Percentiles rank a stretch among this genome's conserved stretches.
Evolutionary conservation across 2,329 filamentous ascomycete species (phyloP).

Genomic region (Pyrenophora tritici-repentis): DNA sequence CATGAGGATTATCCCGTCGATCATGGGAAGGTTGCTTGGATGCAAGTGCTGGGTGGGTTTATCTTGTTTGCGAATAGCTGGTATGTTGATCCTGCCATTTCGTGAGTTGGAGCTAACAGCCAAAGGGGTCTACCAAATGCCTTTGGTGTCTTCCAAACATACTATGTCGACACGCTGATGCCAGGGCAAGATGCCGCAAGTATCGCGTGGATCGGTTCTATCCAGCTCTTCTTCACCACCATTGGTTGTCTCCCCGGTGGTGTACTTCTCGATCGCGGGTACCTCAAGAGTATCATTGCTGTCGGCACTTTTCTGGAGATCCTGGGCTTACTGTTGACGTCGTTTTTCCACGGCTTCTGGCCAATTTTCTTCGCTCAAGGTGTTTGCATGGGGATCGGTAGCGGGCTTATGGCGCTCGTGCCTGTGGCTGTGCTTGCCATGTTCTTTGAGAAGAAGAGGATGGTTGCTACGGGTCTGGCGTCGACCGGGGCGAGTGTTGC

Average conservation of each 20-base stretch:
- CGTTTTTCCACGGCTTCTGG: conserved; percentile 28
- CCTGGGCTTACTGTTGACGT: conserved; percentile 23
- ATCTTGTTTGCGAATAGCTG: conserved; percentile 52
- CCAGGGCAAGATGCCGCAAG: conserved; percentile 20
- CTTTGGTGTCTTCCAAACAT: conserved; percentile 43
- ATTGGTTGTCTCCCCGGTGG: conserved; percentile 39
- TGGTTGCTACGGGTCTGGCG: conserved; percentile 39
- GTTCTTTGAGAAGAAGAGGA: conserved; percentile 44
- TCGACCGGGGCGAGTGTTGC: conserved; percentile 43
- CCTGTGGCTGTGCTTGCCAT: conserved; percentile 37
- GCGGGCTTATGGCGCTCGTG: conserved; percentile 36
- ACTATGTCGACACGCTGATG: conserved; percentile 31
- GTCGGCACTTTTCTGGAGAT: conserved; percentile 35
- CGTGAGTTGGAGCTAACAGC: conserved; percentile 2
- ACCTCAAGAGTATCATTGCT: conserved; percentile 38
- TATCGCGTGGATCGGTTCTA: conserved; percentile 46
- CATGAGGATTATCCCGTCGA: conserved; percentile 22
- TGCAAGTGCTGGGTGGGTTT: conserved; percentile 51
- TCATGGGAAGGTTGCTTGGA: conserved; percentile 48
- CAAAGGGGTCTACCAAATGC: conserved; percentile 39
- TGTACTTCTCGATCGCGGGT: conserved; percentile 37
- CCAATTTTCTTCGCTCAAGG: conserved; percentile 42
- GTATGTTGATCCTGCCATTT: conserved; percentile 11
- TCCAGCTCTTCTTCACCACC: conserved; percentile 44
- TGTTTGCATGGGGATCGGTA: conserved; percentile 41